Base-by-base conservation (phyloP, 495 filamentous ascomycete genomes). In the Trichocladium uniseriatum region DNA sequence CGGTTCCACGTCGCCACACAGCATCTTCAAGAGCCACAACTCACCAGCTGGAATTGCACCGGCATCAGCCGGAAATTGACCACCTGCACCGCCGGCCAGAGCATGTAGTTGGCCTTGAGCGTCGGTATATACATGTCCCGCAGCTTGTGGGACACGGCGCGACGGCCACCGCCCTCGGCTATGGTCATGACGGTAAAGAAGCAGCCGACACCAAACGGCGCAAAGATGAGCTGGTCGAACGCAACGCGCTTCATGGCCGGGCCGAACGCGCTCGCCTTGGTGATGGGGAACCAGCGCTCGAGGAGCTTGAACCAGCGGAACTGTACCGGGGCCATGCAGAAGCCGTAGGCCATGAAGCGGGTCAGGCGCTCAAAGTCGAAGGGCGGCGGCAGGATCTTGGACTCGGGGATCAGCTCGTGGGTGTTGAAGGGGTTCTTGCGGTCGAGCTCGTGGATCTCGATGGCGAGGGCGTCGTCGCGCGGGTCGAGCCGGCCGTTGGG, bases 181-280 rank as follows among this genome's bases (percentile, higher is more conserved):
- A 97, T 65, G 0, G 92, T 96, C 90, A 99, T 96, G 66, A 83
- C 92, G 0, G 84, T 87, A 66, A 99, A 99, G 74, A 98, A 98
- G 62, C 72, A 75, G 3, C 77, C 86, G 48, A 98, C 78, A 81
- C 90, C 89, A 49, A 91, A 74, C 16, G 94, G 94, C 20, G 94
- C 92, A 69, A 97, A 96, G 27, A 90, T 78, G n/a, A 95, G 71
- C 71, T 99, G 94, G 70, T 99, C 94, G 55, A 88, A 82, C 10
- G 82, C 87, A 16, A 97, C 90, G 38, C 90, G 76, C 76, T 95
- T 94, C 58, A 97, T 62, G 9, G 86, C 87, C 28, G 86, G 86
- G n/a, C 77, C 53, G 20, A 83, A 84, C 2, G 81, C 84, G 54
- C 76, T 77, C 11, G 68, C 74, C 72, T 89, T 89, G 28, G 83